phyloP scores from a whole-genome alignment of 2,329 filamentous ascomycete genomes.

The Cercospora sojina region DNA sequence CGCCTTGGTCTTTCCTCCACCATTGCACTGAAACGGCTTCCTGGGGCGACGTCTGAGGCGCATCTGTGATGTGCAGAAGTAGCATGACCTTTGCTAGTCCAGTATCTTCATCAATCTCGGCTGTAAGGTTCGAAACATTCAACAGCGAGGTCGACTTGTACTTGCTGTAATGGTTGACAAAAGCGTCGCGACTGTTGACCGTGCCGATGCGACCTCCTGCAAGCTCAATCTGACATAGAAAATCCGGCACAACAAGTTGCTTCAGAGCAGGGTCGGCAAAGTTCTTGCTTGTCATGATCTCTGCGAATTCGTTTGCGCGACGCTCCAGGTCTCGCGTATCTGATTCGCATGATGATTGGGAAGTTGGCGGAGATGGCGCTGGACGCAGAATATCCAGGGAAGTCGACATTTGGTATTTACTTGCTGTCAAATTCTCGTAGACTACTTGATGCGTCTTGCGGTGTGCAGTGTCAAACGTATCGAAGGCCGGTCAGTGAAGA shows the following conservation, averaged over 20 bases:
- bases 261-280: constrained; percentile 9
- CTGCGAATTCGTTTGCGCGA: constrained; percentile 3
- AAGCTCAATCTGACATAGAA: constrained; percentile 15
- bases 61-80: constrained; percentile 10
- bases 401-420: constrained; percentile 13
- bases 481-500: not conserved
- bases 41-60: not conserved
- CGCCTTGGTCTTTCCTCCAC: constrained; percentile 18
- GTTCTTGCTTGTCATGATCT: constrained; percentile 6
- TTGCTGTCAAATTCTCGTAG: not conserved
- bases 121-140: constrained; percentile 15
- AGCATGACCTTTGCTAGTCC: constrained; percentile 21
- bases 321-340: constrained; percentile 11
- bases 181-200: constrained; percentile 1
- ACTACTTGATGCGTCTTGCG: not conserved
- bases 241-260: constrained; percentile 11
- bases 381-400: constrained; percentile 23
- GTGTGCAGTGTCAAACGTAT: not conserved
- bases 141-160: not conserved
- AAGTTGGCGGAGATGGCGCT: constrained; percentile 11
- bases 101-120: constrained; percentile 16
- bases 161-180: constrained; percentile 11
- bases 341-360: not conserved
- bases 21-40: constrained; percentile 18
- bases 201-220: not conserved